Evolutionary conservation across 352 stramenopile species (phyloP), one percentile per base, ranked within the genome.

Genomic region (Globisporangium iwayamae): DNA sequence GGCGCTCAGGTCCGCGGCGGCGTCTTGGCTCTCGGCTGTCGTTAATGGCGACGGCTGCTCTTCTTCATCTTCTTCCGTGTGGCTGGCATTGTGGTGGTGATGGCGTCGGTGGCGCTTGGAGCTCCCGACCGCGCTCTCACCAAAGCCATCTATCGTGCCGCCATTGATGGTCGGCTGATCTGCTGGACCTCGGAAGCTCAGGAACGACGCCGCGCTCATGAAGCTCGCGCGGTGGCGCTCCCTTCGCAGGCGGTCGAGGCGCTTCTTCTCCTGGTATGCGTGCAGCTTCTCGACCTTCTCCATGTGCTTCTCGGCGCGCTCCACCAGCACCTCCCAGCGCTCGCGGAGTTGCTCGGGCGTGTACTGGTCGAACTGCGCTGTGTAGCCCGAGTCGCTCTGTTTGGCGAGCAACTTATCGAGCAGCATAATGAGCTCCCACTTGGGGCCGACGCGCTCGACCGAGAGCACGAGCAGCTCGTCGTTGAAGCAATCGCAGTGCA

Each of bases 401-500:
- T 78, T 87, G 10, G 68, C 71, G 25, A 90, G 71, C n/a, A 84
- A 56, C 7, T 53, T 46, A 60, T 90, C 81, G 4, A 90, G 68
- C 2, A 88, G 53, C n/a, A 70, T 47, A 60, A 90, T 90, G 28
- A 90, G 71, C 18, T 78, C 73, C 81, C 81, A 90, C 62, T 90
- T 90, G 20, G 81, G 69, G 6, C 81, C 78, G 2, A 88, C 76
- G 41, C 73, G 72, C 43, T 85, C 81, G 14, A 90, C 76, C 1
- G 76, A 72, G 36, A 87, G 64, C 43, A 88, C 75, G 34, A 90
- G 65, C 36, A 90, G 38, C 59, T 88, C 81, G 60, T 90, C 81
- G 39, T 88, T 88, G 54, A 88, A 88, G 61, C 81, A 90, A 65
- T 90, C 81, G 56, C 81, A 90, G 48, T 85, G 73, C 11, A 67